phyloP scores from a whole-genome alignment of 2,329 filamentous ascomycete genomes.

The Lasiodiplodia hormozganensis region DNA sequence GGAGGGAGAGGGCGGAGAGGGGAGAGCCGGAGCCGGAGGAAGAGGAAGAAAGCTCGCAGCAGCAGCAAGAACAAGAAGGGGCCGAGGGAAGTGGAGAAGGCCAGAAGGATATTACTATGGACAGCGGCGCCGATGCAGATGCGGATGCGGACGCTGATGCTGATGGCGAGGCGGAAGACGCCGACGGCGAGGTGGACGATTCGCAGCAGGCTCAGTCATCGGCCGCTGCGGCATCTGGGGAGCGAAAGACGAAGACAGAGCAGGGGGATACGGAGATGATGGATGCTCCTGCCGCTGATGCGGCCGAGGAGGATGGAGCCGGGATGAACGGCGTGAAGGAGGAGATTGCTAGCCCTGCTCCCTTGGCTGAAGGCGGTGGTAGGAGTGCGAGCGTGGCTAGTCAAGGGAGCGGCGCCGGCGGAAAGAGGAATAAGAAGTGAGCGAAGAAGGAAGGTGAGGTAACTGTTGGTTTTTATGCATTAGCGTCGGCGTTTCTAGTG shows the following conservation, averaged over 20 bases:
- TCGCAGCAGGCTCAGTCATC: neutral
- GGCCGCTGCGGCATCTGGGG: neutral
- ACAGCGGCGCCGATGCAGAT: neutral
- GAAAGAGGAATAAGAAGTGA: slow-evolving; percentile 44
- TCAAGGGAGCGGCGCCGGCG: slow-evolving; percentile 43
- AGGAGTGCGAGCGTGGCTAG: slow-evolving; percentile 85
- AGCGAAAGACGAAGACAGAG: neutral
- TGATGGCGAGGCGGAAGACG: slow-evolving; percentile 17
- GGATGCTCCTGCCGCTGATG: slow-evolving; percentile 3
- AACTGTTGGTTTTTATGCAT: neutral
- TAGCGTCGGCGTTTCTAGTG: neutral
- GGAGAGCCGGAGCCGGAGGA: slow-evolving; percentile 35
- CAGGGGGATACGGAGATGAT: slow-evolving; percentile 13
- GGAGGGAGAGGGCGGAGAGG: slow-evolving; percentile 31
- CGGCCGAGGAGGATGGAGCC: neutral
- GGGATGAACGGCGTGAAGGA: slow-evolving; percentile 14
- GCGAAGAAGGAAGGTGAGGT: neutral
- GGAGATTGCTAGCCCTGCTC: slow-evolving; percentile 3
- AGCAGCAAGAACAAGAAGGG: slow-evolving; percentile 31
- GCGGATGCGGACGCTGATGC: slow-evolving; percentile 8
- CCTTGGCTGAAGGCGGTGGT: slow-evolving; percentile 27
- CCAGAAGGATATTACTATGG: neutral
- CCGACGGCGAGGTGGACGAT: slow-evolving; percentile 45
- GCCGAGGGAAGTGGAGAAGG: slow-evolving; percentile 39
- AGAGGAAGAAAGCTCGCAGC: slow-evolving; percentile 34